These are phyloP conservation scores for Pseudocercospora fuligena DNA, from an alignment of 2,329 filamentous ascomycete genomes.

Conservation along the genomic window DNA sequence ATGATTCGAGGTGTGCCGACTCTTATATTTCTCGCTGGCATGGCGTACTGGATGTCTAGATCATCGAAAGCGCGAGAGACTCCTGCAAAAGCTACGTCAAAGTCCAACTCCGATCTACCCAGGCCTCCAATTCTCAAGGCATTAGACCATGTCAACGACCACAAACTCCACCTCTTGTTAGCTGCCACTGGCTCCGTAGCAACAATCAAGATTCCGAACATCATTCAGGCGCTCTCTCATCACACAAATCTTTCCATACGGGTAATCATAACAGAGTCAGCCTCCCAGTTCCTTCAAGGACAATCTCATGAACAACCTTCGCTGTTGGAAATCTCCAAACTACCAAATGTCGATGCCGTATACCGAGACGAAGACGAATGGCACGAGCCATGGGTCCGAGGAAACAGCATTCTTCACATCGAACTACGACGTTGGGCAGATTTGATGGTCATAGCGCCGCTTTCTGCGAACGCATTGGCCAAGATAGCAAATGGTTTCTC, in stretches of 20 bases:
- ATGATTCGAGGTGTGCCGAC: neutral
- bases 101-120: slow-evolving; percentile 10
- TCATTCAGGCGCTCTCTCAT: slow-evolving; percentile 59
- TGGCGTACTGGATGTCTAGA: neutral
- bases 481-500: slow-evolving; percentile 80
- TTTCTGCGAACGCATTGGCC: slow-evolving; percentile 84
- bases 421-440: slow-evolving; percentile 84
- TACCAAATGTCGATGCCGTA: slow-evolving; percentile 77
- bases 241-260: slow-evolving; percentile 72
- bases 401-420: slow-evolving; percentile 85
- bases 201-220: slow-evolving; percentile 72
- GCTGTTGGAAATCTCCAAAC: slow-evolving; percentile 60
- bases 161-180: slow-evolving; percentile 66
- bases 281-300: slow-evolving; percentile 74
- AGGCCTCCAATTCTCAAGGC: slow-evolving; percentile 36
- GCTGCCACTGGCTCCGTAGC: slow-evolving; percentile 78
- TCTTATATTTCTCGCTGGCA: neutral
- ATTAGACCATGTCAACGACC: slow-evolving; percentile 50
- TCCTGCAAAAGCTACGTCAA: neutral
- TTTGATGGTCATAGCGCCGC: slow-evolving; percentile 76
- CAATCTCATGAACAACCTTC: slow-evolving; percentile 79
- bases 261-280: slow-evolving; percentile 77
- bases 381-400: slow-evolving; percentile 76
- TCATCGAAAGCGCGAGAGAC: neutral
- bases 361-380: slow-evolving; percentile 89